Percentiles rank a stretch among this genome's conserved stretches.
phyloP scores from a whole-genome alignment of 2,329 filamentous ascomycete species.

The Botrytis cinerea region DNA sequence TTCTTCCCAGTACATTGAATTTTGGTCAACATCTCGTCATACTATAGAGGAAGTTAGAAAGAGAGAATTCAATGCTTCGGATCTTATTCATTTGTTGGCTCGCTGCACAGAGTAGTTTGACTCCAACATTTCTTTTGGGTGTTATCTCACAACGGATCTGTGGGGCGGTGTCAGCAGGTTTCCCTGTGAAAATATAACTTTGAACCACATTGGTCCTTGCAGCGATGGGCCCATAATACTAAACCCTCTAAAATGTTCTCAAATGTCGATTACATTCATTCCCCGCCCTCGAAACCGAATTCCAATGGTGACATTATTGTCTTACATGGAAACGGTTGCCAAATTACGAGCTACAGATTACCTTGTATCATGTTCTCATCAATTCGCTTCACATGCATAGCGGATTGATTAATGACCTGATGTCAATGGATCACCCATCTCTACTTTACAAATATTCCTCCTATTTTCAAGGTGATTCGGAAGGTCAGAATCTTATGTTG shows the following conservation, averaged over 20 bases:
- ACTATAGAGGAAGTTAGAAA: not conserved
- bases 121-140: no score
- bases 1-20: not conserved
- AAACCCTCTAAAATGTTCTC: not conserved
- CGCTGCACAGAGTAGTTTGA: not conserved
- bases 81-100: not conserved
- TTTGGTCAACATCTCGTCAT: not conserved
- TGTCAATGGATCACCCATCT: not conserved
- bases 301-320: not conserved
- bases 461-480: not conserved
- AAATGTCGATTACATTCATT: not conserved
- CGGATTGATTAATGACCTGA: not conserved
- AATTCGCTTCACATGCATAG: not conserved
- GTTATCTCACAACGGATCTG: not conserved
- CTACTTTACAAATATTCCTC: not conserved
- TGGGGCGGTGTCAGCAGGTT: not conserved
- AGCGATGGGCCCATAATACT: not conserved
- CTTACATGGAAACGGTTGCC: not conserved
- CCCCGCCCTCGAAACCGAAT: not conserved
- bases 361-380: not conserved
- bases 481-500: not conserved
- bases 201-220: constrained; percentile 1
- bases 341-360: not conserved
- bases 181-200: not conserved
- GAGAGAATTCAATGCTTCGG: not conserved